Evolutionary conservation across 768 basidiomycete species (phyloP).

Genomic region (Lyophyllum decastes): DNA sequence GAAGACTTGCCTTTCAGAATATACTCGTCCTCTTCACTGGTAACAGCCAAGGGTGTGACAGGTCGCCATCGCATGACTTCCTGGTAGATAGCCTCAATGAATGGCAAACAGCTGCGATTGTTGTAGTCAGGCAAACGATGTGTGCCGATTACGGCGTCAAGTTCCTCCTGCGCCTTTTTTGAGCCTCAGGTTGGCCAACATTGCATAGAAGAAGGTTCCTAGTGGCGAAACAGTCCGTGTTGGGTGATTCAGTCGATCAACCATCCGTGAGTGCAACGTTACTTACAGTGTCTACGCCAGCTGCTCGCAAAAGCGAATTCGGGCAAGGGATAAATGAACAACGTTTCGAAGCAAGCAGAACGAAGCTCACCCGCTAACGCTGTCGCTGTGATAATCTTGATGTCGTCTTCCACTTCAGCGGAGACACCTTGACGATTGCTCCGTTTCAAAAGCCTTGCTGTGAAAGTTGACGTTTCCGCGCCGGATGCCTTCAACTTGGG

Average conservation of each 20-base stretch:
- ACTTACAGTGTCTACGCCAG: conserved; percentile 17
- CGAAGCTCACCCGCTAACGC: conserved; percentile 12
- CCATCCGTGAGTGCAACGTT: too few relatives aligned
- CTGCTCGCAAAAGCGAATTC: not conserved
- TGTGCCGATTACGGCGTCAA: conserved; percentile 37
- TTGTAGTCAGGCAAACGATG: conserved; percentile 38
- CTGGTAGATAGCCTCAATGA: conserved; percentile 36
- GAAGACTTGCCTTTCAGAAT: conserved; percentile 18
- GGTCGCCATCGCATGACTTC: conserved; percentile 40
- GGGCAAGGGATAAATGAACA: not conserved
- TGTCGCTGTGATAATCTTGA: conserved; percentile 16
- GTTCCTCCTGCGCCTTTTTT: conserved; percentile 35
- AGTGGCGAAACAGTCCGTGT: conserved; percentile 10
- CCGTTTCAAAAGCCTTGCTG: conserved; percentile 11
- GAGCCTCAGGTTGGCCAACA: conserved; percentile 20
- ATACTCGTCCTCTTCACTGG: conserved; percentile 15
- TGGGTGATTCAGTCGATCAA: too few relatives aligned
- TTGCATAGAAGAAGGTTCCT: conserved; percentile 21
- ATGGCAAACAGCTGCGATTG: conserved; percentile 39
- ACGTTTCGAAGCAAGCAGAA: not conserved
- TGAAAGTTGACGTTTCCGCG: conserved; percentile 2
- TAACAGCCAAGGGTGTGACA: conserved; percentile 22
- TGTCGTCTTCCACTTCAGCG: conserved; percentile 4
- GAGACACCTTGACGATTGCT: not conserved
- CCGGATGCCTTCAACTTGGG: not conserved